phyloP scores from a whole-genome alignment of 108 stramenopile species.

The Epithemia pelagica region DNA sequence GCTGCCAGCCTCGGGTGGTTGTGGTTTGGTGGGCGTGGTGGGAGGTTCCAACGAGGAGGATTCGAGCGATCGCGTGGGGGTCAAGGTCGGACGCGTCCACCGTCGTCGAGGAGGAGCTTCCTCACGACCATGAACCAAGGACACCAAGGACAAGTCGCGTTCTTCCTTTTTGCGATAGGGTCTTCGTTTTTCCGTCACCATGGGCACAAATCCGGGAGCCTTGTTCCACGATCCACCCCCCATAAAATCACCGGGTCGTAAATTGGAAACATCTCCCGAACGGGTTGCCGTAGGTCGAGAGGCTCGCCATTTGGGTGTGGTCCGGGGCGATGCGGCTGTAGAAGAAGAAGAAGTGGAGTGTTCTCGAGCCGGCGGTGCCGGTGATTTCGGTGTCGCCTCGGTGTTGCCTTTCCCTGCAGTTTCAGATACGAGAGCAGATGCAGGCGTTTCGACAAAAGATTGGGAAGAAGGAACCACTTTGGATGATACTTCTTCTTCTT shows the following conservation, averaged over 20 bases:
- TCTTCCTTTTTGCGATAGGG: background rate
- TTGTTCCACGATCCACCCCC: background rate
- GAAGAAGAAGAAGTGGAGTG: background rate
- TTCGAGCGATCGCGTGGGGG: no score
- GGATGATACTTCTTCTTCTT: background rate
- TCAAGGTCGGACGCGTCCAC: no score
- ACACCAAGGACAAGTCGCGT: background rate
- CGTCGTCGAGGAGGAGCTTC: no score
- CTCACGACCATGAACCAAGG: background rate
- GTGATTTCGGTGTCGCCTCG: background rate
- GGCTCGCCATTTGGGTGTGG: background rate
- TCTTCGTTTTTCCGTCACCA: background rate
- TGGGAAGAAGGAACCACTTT: background rate
- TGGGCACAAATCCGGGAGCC: background rate
- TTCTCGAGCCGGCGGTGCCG: background rate
- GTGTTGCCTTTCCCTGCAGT: no score
- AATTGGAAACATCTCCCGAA: background rate
- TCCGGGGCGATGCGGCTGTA: no score
- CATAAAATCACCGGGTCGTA: background rate
- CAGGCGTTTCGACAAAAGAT: background rate
- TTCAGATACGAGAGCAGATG: background rate
- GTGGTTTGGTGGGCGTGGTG: no score
- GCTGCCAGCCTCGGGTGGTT: no score
- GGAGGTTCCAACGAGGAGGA: no score
- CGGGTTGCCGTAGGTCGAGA: background rate